Conservation (phyloP, 2,329 filamentous ascomycete species). For the Venturia oleaginea region DNA sequence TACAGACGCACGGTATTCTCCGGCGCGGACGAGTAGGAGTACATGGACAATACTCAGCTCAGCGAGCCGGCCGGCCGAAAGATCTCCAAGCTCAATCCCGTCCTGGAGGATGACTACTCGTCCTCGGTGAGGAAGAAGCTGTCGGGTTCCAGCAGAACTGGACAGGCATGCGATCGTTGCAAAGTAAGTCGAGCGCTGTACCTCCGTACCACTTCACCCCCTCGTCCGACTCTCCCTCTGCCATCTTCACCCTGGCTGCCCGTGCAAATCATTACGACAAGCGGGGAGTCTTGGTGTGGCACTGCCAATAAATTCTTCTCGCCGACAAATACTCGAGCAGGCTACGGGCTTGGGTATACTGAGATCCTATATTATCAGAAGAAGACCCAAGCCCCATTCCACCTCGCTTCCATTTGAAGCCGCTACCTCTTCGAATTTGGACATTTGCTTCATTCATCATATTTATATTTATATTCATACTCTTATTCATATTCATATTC, state of each 20-base stretch:
- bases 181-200: constrained; percentile 47
- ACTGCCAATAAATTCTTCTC: too few relatives aligned
- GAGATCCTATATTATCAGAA: not conserved
- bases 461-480: too few relatives aligned
- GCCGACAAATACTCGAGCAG: not conserved
- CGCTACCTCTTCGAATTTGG: not conserved
- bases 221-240: constrained; percentile 11
- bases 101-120: constrained; percentile 28
- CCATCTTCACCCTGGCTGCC: constrained; percentile 12
- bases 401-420: not conserved
- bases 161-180: constrained; percentile 82
- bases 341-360: not conserved
- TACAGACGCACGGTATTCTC: constrained; percentile 7
- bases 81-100: not conserved
- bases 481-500: too few relatives aligned
- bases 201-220: not conserved
- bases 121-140: constrained; percentile 45
- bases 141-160: constrained; percentile 52
- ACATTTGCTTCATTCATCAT: too few relatives aligned
- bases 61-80: constrained; percentile 5
- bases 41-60: not conserved
- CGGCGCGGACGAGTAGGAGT: not conserved
- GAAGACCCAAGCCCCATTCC: not conserved
- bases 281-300: not conserved
- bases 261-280: not conserved